Evolutionary conservation across 805 yeast genomes (phyloP).

Genomic region (Suhomyces prunicola): DNA sequence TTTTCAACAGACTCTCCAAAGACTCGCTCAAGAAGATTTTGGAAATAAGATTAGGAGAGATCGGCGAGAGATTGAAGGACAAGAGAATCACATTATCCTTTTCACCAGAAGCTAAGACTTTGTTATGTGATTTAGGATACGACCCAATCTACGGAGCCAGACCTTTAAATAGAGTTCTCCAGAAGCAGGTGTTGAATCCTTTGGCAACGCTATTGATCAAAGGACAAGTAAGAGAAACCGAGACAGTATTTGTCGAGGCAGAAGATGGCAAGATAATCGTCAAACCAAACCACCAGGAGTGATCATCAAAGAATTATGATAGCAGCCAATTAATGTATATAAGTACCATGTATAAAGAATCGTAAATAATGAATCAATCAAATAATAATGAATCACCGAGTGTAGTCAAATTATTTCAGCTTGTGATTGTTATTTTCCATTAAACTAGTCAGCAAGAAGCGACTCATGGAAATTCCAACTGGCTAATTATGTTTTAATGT

Average conservation of each 20-base stretch:
- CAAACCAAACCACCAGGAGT: slow-evolving; percentile 31
- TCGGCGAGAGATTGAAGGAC: slow-evolving; percentile 71
- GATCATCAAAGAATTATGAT: background rate
- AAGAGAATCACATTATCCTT: slow-evolving; percentile 66
- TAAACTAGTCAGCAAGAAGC: background rate
- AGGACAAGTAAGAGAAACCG: slow-evolving; percentile 60
- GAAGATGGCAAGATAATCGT: slow-evolving; percentile 24
- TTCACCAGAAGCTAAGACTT: slow-evolving; percentile 62
- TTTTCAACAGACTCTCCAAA: slow-evolving; percentile 86
- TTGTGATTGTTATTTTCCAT: too few relatives aligned
- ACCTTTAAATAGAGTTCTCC: slow-evolving; percentile 88
- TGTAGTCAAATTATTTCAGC: too few relatives aligned
- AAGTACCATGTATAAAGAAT: background rate
- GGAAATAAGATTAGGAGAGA: slow-evolving; percentile 78
- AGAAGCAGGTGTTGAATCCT: slow-evolving; percentile 81
- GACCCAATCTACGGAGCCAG: slow-evolving; percentile 94
- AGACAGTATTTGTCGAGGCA: slow-evolving; percentile 27
- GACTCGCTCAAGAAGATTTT: slow-evolving; percentile 73
- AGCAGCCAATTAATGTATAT: background rate
- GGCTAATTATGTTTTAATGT: background rate
- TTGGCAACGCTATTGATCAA: slow-evolving; percentile 75
- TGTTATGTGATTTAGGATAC: slow-evolving; percentile 84
- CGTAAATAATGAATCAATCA: background rate
- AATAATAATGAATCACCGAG: too few relatives aligned
- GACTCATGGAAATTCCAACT: background rate